Conservation (phyloP, 805 yeast species). For the Ogataea naganishii region DNA sequence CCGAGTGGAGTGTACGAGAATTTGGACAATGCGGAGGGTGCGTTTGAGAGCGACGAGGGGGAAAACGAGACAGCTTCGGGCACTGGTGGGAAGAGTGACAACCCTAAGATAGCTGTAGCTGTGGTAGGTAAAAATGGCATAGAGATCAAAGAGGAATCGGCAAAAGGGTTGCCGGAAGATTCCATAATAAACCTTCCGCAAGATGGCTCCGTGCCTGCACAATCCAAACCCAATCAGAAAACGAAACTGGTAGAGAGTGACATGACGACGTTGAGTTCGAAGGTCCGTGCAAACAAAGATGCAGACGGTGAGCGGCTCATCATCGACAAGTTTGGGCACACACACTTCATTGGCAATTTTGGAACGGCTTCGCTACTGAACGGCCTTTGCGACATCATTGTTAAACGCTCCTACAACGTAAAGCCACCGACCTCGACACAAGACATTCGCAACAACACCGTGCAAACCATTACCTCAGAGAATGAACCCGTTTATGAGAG, state of each 20-base stretch:
- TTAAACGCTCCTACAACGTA: conserved; percentile 26
- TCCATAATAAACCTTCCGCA: too few species aligned
- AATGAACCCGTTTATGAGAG: conserved; percentile 25
- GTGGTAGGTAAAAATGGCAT: too few species aligned
- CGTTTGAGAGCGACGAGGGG: conserved; percentile 4
- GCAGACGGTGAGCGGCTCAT: conserved; percentile 27
- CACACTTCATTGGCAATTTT: conserved; percentile 38
- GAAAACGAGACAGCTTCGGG: conserved; percentile 1
- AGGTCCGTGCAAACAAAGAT: conserved; percentile 10
- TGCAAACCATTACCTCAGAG: conserved; percentile 26
- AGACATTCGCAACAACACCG: conserved; percentile 23
- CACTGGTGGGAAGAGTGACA: too few species aligned
- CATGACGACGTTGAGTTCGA: too few species aligned
- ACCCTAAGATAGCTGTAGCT: too few species aligned
- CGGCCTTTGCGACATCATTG: conserved; percentile 33
- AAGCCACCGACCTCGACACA: conserved; percentile 27
- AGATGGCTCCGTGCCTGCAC: too few species aligned
- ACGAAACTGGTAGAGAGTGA: too few species aligned
- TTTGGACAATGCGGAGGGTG: too few species aligned
- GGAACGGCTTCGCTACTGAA: conserved; percentile 37
- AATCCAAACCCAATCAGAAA: too few species aligned
- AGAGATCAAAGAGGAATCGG: too few species aligned
- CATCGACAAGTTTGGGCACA: conserved; percentile 35
- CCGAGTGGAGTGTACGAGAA: too few species aligned
- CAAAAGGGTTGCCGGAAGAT: too few species aligned